Evolutionary conservation across 1,284 basidiomycete genomes (phyloP), one percentile per base, ranked within the genome.

Genomic region (Sanghuangporus baumii): DNA sequence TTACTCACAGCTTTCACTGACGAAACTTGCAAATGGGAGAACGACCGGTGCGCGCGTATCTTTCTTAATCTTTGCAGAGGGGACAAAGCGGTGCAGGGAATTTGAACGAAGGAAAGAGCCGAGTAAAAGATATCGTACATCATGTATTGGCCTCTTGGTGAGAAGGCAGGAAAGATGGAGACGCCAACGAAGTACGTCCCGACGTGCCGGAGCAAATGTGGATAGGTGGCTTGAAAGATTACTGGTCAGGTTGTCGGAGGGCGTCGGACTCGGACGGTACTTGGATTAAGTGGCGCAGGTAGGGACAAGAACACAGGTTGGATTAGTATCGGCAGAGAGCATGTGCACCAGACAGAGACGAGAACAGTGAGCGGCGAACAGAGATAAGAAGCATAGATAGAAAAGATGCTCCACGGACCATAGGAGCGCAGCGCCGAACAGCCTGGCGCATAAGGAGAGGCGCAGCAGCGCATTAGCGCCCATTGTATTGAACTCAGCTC

Each of bases 131-230:
- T 23, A 23, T n/a, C n/a, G n/a, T n/a, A n/a, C n/a, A n/a, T n/a
- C n/a, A 26, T 26, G 23, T 26, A 26, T 26, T 26, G 23, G 3
- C 23, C 23, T 26, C 23, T 26, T 3, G 23, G 23, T 3, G 23
- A 26, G 23, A 26, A 26, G 23, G 23, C 23, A 31, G 26, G 26
- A 31, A 31, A 31, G 26, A 31, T 3, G 26, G 26, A 4, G 26
- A 31, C 5, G 3, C 26, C 26, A 31, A 31, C 3, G 26, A 31
- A 31, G 26, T 31, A 4, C 26, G 26, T 31, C 26, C 26, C 26
- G 26, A 31, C 79, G 38, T 54, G 55, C 31, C 31, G 52, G 12
- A 18, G 5, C 16, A 8, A 36, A 6, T 31, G 37, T n/a, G 34
- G 34, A 46, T n/a, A 18, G 20, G 26, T 31, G 26, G 5, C 3